Conservation (phyloP, 768 basidiomycete species). For the Vararia minispora region DNA sequence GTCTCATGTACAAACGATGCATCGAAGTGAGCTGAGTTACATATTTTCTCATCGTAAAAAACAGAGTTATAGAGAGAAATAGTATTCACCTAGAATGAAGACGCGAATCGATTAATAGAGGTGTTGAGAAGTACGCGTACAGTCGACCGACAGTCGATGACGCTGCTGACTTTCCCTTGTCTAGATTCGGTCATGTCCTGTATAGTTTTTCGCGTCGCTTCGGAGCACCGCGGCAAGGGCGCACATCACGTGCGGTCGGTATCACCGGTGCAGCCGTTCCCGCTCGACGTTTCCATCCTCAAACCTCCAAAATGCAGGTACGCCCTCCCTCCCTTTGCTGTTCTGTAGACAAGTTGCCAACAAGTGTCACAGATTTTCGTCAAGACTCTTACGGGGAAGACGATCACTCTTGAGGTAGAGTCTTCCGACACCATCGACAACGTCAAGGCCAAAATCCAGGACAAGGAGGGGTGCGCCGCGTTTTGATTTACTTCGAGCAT, state of each 20-base stretch:
- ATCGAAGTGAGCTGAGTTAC: slow-evolving; percentile 67
- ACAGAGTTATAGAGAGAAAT: too few relatives aligned
- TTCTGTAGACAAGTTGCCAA: background rate
- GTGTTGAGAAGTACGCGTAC: background rate
- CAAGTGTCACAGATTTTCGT: slow-evolving; percentile 64
- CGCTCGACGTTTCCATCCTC: too few relatives aligned
- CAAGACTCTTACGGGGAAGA: slow-evolving; percentile 91
- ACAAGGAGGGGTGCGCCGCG: slow-evolving; percentile 57
- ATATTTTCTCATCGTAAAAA: too few relatives aligned
- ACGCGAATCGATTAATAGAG: background rate
- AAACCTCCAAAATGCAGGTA: slow-evolving; percentile 23
- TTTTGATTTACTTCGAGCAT: background rate
- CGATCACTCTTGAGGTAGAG: slow-evolving; percentile 98
- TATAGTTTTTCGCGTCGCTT: too few relatives aligned
- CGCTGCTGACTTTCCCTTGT: slow-evolving; percentile 13
- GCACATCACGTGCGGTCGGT: too few relatives aligned
- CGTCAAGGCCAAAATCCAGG: slow-evolving; percentile 77
- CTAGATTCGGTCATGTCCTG: too few relatives aligned
- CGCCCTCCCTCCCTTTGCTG: background rate
- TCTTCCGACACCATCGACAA: slow-evolving; percentile 95
- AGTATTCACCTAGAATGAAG: background rate
- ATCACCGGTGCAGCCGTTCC: too few relatives aligned
- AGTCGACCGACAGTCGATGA: background rate
- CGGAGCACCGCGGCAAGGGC: too few relatives aligned
- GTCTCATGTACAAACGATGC: slow-evolving; percentile 41